Conservation (phyloP, 345 rosid genomes). For the Eucalyptus dawsonii region DNA sequence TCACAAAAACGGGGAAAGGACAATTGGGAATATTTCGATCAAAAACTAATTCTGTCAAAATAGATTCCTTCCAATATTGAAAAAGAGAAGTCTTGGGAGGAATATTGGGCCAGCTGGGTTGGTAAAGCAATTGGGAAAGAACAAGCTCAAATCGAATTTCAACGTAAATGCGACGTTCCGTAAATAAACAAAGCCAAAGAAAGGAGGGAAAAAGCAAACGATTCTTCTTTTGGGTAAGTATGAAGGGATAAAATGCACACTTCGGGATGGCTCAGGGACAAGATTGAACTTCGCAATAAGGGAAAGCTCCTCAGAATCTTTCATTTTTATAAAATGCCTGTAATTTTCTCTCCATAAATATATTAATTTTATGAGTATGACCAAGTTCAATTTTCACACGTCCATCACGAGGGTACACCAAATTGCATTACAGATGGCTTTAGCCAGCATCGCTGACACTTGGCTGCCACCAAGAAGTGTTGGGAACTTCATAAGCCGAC, state of each 20-base stretch:
- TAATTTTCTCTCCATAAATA: neutral
- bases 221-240: neutral
- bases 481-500: neutral
- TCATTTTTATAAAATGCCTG: neutral
- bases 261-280: neutral
- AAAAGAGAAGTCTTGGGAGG: neutral
- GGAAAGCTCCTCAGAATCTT: neutral
- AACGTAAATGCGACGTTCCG: neutral
- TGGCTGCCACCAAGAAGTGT: neutral
- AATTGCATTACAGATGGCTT: neutral
- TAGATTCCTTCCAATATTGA: neutral
- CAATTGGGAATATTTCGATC: neutral
- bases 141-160: neutral
- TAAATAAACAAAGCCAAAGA: neutral
- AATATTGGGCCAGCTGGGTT: neutral
- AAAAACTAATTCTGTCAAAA: neutral
- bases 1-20: neutral
- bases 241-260: neutral
- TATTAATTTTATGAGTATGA: neutral
- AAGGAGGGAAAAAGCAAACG: neutral
- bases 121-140: neutral
- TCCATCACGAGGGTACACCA: neutral
- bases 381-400: neutral
- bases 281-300: neutral
- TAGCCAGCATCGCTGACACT: neutral